Conservation (phyloP, 2,329 filamentous ascomycete species). For the Botrytis aclada region DNA sequence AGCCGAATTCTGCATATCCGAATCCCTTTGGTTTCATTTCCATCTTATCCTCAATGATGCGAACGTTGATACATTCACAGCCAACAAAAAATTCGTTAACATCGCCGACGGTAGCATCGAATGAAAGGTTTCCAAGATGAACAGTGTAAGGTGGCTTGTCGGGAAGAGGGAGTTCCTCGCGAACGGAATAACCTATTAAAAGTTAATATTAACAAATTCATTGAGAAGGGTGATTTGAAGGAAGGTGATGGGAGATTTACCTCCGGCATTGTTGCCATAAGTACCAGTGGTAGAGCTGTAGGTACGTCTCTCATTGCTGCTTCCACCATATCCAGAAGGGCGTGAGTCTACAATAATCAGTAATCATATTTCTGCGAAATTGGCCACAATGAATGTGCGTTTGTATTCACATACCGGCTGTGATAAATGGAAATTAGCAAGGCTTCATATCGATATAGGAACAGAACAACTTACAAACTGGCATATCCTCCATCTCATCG, state of each 20-base stretch:
- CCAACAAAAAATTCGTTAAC: conserved; percentile 81
- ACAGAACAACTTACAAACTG: conserved; percentile 37
- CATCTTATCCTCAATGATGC: conserved; percentile 95
- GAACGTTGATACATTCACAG: conserved; percentile 84
- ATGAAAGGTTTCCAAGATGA: conserved; percentile 94
- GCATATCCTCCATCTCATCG: conserved; percentile 88
- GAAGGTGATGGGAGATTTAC: conserved; percentile 25
- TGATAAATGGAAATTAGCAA: conserved; percentile 31
- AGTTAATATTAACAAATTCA: conserved; percentile 24
- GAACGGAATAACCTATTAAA: conserved; percentile 54
- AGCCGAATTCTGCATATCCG: conserved; percentile 92
- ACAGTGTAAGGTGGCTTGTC: conserved; percentile 92
- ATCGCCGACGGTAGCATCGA: conserved; percentile 82
- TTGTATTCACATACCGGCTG: conserved; percentile 36
- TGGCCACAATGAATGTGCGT: conserved; percentile 7
- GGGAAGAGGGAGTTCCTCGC: conserved; percentile 81
- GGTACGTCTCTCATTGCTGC: conserved; percentile 34
- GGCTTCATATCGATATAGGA: not conserved
- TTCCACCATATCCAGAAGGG: conserved; percentile 33
- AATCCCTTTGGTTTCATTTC: conserved; percentile 95
- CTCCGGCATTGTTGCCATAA: conserved; percentile 36
- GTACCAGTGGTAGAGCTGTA: conserved; percentile 37
- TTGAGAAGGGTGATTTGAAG: not conserved
- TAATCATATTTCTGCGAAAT: conserved; percentile 8
- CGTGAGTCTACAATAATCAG: conserved; percentile 36